Percentiles rank a stretch among this genome's conserved stretches.
Conservation (phyloP, 352 stramenopile species). For the Peronospora destructor region DNA sequence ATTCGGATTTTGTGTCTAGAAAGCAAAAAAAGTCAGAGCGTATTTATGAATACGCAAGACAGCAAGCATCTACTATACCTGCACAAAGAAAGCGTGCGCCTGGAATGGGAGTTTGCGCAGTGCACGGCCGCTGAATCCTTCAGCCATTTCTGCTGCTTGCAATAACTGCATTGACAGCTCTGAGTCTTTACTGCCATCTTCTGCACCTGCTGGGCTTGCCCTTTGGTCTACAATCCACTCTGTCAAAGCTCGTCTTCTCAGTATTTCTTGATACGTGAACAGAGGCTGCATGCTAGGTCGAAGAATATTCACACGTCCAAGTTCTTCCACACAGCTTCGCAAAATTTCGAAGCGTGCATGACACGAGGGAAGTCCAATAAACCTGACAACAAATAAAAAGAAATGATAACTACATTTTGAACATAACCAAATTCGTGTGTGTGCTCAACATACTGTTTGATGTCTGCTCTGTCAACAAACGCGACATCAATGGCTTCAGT, state of each 20-base stretch:
- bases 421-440: not conserved
- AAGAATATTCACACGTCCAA: conserved; percentile 70
- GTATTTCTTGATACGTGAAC: conserved; percentile 26
- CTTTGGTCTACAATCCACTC: conserved; percentile 45
- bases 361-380: conserved; percentile 51
- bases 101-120: conserved; percentile 85
- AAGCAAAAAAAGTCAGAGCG: conserved; percentile 4
- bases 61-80: conserved; percentile 28
- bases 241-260: conserved; percentile 19
- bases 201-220: conserved; percentile 5
- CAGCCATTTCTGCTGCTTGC: conserved; percentile 35
- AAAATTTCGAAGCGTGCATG: conserved; percentile 82
- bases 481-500: conserved; percentile 87
- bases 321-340: conserved; percentile 71
- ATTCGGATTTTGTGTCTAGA: conserved; percentile 18
- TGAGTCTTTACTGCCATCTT: conserved; percentile 12
- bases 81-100: conserved; percentile 60
- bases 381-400: conserved; percentile 24
- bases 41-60: not conserved
- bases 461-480: conserved; percentile 90
- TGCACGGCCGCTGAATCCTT: conserved; percentile 67
- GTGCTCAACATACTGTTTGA: conserved; percentile 72
- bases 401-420: not conserved
- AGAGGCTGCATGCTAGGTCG: conserved; percentile 11
- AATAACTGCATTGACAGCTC: conserved; percentile 33